Conservation (phyloP, 345 rosid genomes). For the Arabidopsis thaliana region TAIR10.1 NC_003071.7:9031501-9032000, state of each 20-base stretch:
- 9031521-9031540: slow-evolving; percentile 27
- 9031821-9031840: neutral
- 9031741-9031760: neutral
- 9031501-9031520: slow-evolving; percentile 12
- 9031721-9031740: no score
- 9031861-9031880: neutral
- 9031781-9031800: neutral
- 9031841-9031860: neutral
- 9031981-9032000: neutral
- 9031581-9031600: slow-evolving; percentile 21
- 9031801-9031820: neutral
- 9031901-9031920: no score
- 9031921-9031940: no score
- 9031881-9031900: no score
- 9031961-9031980: neutral
- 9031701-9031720: neutral
- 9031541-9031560: slow-evolving; percentile 34
- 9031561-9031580: slow-evolving; percentile 20
- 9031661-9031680: neutral
- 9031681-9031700: neutral
- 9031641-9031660: neutral
- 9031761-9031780: neutral
- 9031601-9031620: slow-evolving; percentile 21
- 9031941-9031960: neutral
- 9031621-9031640: neutral